phyloP scores from a whole-genome alignment of 148 eudicot species.

The Tetragonia tetragonoides region DNA sequence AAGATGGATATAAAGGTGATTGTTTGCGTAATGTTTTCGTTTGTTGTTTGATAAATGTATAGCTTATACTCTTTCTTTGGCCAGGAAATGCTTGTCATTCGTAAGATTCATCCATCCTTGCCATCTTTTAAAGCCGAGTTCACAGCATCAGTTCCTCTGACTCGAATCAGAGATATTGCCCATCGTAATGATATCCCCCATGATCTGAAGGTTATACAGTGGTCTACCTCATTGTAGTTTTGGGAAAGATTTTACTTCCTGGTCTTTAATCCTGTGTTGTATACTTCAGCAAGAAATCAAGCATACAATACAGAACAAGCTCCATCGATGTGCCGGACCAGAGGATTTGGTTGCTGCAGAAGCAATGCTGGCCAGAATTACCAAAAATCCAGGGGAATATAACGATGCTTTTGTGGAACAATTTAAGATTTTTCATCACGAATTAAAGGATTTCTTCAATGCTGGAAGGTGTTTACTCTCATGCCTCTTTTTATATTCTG shows the following conservation, averaged over 20 bases:
- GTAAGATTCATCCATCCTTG: constrained; percentile 93
- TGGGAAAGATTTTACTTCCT: constrained; percentile 5
- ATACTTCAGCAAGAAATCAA: constrained; percentile 90
- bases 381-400: constrained; percentile 80
- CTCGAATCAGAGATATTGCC: constrained; percentile 96
- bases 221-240: constrained; percentile 4
- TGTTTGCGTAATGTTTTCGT: too few relatives aligned
- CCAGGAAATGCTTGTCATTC: constrained; percentile 89
- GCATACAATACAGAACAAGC: constrained; percentile 99
- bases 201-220: constrained; percentile 75
- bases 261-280: neutral
- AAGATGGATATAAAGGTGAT: too few relatives aligned
- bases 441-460: constrained; percentile 97
- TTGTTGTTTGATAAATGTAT: neutral
- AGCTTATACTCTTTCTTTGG: constrained; percentile 14
- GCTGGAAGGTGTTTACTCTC: constrained; percentile 72
- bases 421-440: constrained; percentile 81
- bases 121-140: constrained; percentile 98
- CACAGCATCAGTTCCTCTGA: constrained; percentile 94
- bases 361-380: constrained; percentile 89
- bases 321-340: constrained; percentile 96
- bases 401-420: constrained; percentile 83
- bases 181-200: constrained; percentile 92
- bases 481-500: neutral
- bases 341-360: constrained; percentile 96